Evolutionary conservation across 1,284 basidiomycete genomes (phyloP).

Genomic region (Peniophora sp.): DNA sequence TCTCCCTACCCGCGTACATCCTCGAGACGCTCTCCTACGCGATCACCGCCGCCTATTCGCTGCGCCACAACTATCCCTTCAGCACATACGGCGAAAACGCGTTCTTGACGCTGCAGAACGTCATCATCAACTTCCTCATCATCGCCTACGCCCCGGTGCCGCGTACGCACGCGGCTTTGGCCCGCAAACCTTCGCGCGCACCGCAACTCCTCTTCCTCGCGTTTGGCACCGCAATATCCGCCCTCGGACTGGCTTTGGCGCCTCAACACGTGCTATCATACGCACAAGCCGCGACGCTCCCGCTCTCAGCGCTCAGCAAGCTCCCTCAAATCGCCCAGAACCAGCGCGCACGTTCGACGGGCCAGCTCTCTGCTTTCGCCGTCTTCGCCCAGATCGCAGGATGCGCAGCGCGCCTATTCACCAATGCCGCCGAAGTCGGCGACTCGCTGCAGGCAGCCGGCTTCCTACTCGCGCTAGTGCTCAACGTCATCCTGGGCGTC

Average conservation of each 20-base stretch:
- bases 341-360: conserved; percentile 65
- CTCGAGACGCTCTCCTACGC: conserved; percentile 84
- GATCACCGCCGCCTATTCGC: conserved; percentile 83
- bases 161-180: conserved; percentile 9
- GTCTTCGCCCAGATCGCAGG: conserved; percentile 79
- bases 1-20: conserved; percentile 75
- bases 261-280: conserved; percentile 48
- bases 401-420: conserved; percentile 85
- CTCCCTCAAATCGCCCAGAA: conserved; percentile 84
- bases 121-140: conserved; percentile 78
- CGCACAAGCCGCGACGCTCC: conserved; percentile 74
- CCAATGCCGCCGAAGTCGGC: conserved; percentile 79
- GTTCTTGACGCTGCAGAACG: conserved; percentile 82
- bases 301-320: conserved; percentile 80
- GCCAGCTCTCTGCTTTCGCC: conserved; percentile 86
- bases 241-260: conserved; percentile 40
- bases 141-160: conserved; percentile 42
- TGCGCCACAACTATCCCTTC: conserved; percentile 81
- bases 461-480: conserved; percentile 69
- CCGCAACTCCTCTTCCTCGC: conserved; percentile 28
- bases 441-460: conserved; percentile 74
- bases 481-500: conserved; percentile 73
- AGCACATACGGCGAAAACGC: conserved; percentile 94
- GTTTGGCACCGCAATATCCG: conserved; percentile 30
- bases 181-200: conserved; percentile 10